phyloP scores from a whole-genome alignment of 352 stramenopile genomes.

The Phytophthora fragariaefolia region DNA sequence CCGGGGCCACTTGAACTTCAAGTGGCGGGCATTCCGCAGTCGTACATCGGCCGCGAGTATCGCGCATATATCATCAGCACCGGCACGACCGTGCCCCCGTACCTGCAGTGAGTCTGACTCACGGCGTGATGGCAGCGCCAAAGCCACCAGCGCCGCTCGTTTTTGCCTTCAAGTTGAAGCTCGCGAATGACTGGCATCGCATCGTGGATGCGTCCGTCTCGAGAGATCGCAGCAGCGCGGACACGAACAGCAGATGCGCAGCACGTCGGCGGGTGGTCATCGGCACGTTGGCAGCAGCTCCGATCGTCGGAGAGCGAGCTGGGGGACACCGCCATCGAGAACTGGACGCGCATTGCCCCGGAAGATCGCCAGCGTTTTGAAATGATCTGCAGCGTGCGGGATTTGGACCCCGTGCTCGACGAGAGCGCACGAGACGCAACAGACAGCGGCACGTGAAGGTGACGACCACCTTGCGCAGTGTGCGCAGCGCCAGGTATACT shows the following conservation, averaged over 20 bases:
- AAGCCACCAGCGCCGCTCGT: too few species aligned
- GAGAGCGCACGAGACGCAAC: too few species aligned
- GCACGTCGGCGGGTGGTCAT: constrained; percentile 10
- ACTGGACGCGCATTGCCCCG: constrained; percentile 11
- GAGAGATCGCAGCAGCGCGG: too few species aligned
- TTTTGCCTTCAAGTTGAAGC: constrained; percentile 36
- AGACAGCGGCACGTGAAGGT: too few species aligned
- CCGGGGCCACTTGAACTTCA: constrained; percentile 28
- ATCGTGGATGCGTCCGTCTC: too few species aligned
- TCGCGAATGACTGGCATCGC: constrained; percentile 5
- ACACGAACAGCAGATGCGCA: neutral
- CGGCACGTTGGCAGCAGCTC: constrained; percentile 12
- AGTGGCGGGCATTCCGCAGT: constrained; percentile 45
- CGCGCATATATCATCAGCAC: constrained; percentile 50
- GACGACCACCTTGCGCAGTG: too few species aligned
- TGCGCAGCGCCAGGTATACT: too few species aligned
- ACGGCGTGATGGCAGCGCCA: too few species aligned
- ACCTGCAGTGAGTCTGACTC: constrained; percentile 32
- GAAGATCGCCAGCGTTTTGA: constrained; percentile 25
- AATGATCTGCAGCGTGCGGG: constrained; percentile 38
- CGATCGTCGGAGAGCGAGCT: too few species aligned
- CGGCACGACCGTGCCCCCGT: constrained; percentile 44
- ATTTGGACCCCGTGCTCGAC: constrained; percentile 39
- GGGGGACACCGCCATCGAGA: neutral
- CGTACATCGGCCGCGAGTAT: constrained; percentile 70